Evolutionary conservation across 352 stramenopile genomes (phyloP).

Genomic region (Pseudoperonospora humuli): DNA sequence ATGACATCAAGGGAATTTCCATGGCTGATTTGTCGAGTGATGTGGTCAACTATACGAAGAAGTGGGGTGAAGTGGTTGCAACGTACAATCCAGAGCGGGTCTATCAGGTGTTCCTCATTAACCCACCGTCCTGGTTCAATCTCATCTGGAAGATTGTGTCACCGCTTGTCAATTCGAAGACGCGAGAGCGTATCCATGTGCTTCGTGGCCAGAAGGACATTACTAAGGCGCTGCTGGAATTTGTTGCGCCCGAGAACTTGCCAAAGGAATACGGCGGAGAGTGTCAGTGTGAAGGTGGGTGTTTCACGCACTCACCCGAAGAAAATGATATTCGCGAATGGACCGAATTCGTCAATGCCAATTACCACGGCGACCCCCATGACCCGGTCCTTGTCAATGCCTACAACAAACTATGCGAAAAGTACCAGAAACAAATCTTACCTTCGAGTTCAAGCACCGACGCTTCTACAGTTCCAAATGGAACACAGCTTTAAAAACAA

Average conservation of each 20-base stretch:
- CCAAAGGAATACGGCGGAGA: slow-evolving; percentile 56
- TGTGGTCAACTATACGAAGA: slow-evolving; percentile 66
- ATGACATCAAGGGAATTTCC: slow-evolving; percentile 69
- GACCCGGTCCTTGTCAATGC: slow-evolving; percentile 28
- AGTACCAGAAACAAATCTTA: slow-evolving; percentile 39
- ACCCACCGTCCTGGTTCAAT: slow-evolving; percentile 67
- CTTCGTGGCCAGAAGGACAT: slow-evolving; percentile 64
- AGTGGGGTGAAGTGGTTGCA: slow-evolving; percentile 45
- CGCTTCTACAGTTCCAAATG: slow-evolving; percentile 2
- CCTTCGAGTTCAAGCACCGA: slow-evolving; percentile 4
- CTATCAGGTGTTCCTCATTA: slow-evolving; percentile 67
- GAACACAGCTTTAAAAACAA: slow-evolving; percentile 2
- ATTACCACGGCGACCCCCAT: slow-evolving; percentile 22
- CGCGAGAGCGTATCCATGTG: slow-evolving; percentile 61
- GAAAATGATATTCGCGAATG: slow-evolving; percentile 56
- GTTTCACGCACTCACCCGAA: slow-evolving; percentile 53
- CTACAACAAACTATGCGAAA: slow-evolving; percentile 38
- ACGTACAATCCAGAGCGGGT: slow-evolving; percentile 71
- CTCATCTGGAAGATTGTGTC: slow-evolving; percentile 75
- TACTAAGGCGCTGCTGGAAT: slow-evolving; percentile 58
- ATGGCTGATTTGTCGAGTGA: slow-evolving; percentile 64
- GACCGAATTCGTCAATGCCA: slow-evolving; percentile 45
- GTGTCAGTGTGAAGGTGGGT: slow-evolving; percentile 55
- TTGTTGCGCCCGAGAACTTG: slow-evolving; percentile 51
- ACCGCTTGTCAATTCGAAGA: slow-evolving; percentile 66